Evolutionary conservation across 495 filamentous ascomycete species (phyloP).

Genomic region (Penicillium arizonense): DNA sequence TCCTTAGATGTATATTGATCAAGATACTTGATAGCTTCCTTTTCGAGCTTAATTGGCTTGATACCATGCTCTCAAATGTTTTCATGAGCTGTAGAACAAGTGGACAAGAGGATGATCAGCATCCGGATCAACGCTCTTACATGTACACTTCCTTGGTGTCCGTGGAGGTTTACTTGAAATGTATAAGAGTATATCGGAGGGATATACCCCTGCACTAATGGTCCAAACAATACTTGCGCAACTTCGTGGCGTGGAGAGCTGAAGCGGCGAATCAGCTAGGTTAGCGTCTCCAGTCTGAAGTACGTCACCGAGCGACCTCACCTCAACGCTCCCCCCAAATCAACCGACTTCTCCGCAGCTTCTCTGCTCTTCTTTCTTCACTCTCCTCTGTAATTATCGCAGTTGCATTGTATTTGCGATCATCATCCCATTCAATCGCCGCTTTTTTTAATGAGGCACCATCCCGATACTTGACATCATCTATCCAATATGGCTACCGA

Average conservation of each 20-base stretch:
- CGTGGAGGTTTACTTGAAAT: no score
- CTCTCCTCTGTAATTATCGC: constrained; percentile 3
- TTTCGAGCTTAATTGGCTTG: no score
- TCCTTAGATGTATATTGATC: no score
- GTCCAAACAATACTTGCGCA: no score
- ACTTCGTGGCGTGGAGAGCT: not conserved
- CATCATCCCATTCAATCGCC: not conserved
- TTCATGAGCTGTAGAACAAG: no score
- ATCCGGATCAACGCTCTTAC: no score
- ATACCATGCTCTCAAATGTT: no score
- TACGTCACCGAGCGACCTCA: constrained; percentile 46
- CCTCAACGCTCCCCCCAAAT: constrained; percentile 13
- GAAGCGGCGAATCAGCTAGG: constrained; percentile 19
- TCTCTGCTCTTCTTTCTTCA: constrained; percentile 1
- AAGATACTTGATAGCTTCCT: no score
- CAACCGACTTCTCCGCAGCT: constrained; percentile 12
- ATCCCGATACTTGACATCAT: constrained; percentile 22
- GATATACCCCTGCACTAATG: no score
- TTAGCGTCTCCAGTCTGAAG: constrained; percentile 32
- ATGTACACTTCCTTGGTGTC: no score
- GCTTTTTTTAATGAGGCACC: not conserved
- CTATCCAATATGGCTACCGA: constrained; percentile 31
- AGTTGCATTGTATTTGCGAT: constrained; percentile 20
- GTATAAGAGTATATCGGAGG: no score
- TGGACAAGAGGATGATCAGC: no score